Evolutionary conservation across 2,329 filamentous ascomycete genomes (phyloP).

Genomic region (Fusarium sp.): DNA sequence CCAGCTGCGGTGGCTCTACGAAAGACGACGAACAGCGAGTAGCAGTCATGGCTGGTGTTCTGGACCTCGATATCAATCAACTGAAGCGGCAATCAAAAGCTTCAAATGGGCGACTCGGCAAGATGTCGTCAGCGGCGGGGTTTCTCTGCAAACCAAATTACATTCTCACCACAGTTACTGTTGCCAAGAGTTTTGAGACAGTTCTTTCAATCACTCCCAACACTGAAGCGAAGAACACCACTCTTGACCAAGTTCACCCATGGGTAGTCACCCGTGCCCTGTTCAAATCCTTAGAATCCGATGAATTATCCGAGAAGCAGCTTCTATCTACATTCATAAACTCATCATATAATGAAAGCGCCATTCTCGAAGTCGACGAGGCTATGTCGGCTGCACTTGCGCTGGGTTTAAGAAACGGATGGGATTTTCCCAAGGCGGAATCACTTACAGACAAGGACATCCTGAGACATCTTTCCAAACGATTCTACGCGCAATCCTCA

Average conservation of each 20-base stretch:
- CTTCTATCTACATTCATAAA: slow-evolving; percentile 12
- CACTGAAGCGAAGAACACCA: slow-evolving; percentile 24
- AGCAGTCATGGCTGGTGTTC: slow-evolving; percentile 34
- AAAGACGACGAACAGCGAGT: slow-evolving; percentile 40
- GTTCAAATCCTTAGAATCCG: slow-evolving; percentile 36
- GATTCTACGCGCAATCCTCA: slow-evolving; percentile 52
- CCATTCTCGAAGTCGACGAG: slow-evolving; percentile 49
- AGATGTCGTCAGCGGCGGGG: slow-evolving; percentile 26
- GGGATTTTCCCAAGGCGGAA: slow-evolving; percentile 35
- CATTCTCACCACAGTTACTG: slow-evolving; percentile 26
- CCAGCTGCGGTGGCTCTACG: slow-evolving; percentile 35
- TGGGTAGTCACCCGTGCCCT: slow-evolving; percentile 40
- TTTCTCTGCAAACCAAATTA: slow-evolving; percentile 44
- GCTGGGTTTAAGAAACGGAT: slow-evolving; percentile 41
- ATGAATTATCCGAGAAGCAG: not conserved
- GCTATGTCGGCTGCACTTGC: slow-evolving; percentile 51
- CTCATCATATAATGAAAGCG: slow-evolving; percentile 39
- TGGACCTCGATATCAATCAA: slow-evolving; percentile 33
- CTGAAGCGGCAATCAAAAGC: slow-evolving; percentile 32
- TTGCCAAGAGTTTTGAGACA: slow-evolving; percentile 33
- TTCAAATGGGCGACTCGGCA: slow-evolving; percentile 22
- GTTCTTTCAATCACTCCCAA: slow-evolving; percentile 24
- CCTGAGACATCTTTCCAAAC: slow-evolving; percentile 45
- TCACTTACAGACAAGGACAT: slow-evolving; percentile 42
- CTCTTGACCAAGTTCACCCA: slow-evolving; percentile 34